Evolutionary conservation across 208 protist species (phyloP), one percentile per base, ranked within the genome.

Genomic region (Trypanosoma mega): DNA sequence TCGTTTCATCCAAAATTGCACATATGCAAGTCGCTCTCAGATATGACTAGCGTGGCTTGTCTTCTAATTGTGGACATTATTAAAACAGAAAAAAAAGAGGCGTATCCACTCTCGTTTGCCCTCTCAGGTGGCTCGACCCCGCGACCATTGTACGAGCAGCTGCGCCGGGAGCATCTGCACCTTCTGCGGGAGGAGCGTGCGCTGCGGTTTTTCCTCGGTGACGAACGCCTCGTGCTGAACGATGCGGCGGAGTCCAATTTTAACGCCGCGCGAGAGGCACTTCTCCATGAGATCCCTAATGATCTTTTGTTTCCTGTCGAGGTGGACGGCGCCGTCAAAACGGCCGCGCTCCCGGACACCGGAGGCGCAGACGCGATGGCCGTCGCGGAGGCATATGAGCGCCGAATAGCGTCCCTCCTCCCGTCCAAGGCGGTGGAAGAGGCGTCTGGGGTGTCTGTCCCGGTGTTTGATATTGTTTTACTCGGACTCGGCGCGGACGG

Each of bases 121-220:
- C 76, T 94, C 14, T 88, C 87, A 1, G 87, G 87, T 9, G 87
- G 87, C n/a, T 82, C 72, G 11, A 90, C 87, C 0, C 87, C 87
- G 18, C 76, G 74, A 63, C 54, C 46, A 49, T 58, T 90, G 8
- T 90, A 90, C 60, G 47, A 60, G 20, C 20, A 46, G 43, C 50
- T 94, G 24, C 78, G 81, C 29, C 57, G 62, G 11, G 51, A 80
- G n/a, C 58, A 87, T 44, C 57, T 84, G 14, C 27, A 50, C 0
- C 43, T 85, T 21, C 51, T 88, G n/a, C n/a, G 60, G 27, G 51
- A 77, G 21, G 41, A 68, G 45, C 57, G 75, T n/a, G 18, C 63
- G 1, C 53, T 78, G 33, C 52, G 63, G 23, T 94, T 87, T 47
- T 66, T 67, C 49, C 56, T 90, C 2, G 87, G 87, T 14, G 87